phyloP scores from a whole-genome alignment of 177 flowering plant species.

The Telopea speciosissima region DNA sequence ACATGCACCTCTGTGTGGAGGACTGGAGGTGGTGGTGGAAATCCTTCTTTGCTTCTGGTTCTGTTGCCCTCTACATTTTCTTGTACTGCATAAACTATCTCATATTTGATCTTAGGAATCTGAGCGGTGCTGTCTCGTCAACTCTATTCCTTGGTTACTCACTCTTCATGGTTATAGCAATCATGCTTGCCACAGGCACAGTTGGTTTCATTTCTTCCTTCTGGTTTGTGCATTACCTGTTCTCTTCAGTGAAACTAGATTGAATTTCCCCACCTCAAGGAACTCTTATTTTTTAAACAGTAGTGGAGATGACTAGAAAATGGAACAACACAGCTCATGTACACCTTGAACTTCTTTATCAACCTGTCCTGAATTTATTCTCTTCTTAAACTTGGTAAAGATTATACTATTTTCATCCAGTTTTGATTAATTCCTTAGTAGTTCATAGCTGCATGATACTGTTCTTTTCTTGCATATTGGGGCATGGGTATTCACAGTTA shows the following conservation, averaged over 20 bases:
- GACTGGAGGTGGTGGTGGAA: constrained; percentile 93
- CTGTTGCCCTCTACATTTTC: constrained; percentile 69
- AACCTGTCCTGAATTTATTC: constrained; percentile 1
- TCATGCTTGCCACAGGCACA: constrained; percentile 68
- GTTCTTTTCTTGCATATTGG: constrained; percentile 8
- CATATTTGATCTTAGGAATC: constrained; percentile 56
- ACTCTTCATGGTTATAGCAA: constrained; percentile 59
- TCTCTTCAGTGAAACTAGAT: constrained; percentile 76
- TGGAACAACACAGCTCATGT: background rate
- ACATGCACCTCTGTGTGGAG: constrained; percentile 80
- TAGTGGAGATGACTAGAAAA: constrained; percentile 2
- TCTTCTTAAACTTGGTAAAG: constrained; percentile 18
- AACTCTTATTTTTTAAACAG: background rate
- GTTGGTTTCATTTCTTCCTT: constrained; percentile 78
- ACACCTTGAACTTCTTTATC: background rate
- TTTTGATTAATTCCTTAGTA: constrained; percentile 23
- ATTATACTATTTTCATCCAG: constrained; percentile 18
- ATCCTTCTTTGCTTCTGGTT: constrained; percentile 72
- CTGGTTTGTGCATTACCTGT: constrained; percentile 75
- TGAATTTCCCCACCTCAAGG: constrained; percentile 18
- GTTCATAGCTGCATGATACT: constrained; percentile 8
- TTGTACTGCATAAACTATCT: constrained; percentile 67
- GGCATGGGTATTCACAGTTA: background rate
- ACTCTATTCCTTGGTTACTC: constrained; percentile 74
- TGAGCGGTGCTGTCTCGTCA: constrained; percentile 72